A percentile compares a stretch with the other conserved stretches of the same genome.
phyloP scores from a whole-genome alignment of 306 rosid genomes.

The Ormosia semicastrata region DNA sequence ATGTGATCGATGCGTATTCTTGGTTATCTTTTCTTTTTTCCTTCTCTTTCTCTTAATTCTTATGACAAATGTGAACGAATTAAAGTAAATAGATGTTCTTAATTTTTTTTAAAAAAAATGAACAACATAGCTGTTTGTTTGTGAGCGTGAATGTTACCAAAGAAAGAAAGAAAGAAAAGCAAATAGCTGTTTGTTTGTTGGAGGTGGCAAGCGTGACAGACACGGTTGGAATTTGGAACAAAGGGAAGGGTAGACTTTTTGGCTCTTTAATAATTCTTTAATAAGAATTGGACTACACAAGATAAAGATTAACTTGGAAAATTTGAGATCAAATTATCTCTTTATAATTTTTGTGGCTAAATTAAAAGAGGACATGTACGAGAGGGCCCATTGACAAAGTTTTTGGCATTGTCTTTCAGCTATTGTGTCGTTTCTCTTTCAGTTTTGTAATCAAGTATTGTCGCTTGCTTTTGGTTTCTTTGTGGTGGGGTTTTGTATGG shows the following conservation, averaged over 20 bases:
- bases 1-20: neutral
- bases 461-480: constrained; percentile 20
- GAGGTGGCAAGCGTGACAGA: constrained; percentile 33
- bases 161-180: neutral
- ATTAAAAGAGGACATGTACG: constrained; percentile 7
- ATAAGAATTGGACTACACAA: neutral
- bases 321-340: neutral
- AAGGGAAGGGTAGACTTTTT: constrained; percentile 23
- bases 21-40: neutral
- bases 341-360: neutral
- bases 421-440: neutral
- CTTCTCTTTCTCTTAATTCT: neutral
- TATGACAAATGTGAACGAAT: constrained; percentile 9
- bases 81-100: constrained; percentile 4
- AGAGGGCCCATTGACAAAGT: constrained; percentile 2
- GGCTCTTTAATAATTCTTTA: neutral
- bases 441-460: neutral
- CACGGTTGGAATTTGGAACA: constrained; percentile 41
- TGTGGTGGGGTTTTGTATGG: constrained; percentile 27
- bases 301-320: neutral
- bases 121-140: constrained; percentile 15
- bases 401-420: neutral
- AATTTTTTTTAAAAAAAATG: neutral
- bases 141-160: neutral
- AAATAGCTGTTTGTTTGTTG: constrained; percentile 26